phyloP scores from a whole-genome alignment of 2,329 filamentous ascomycete genomes.

The Ceratocystis albifundus region DNA sequence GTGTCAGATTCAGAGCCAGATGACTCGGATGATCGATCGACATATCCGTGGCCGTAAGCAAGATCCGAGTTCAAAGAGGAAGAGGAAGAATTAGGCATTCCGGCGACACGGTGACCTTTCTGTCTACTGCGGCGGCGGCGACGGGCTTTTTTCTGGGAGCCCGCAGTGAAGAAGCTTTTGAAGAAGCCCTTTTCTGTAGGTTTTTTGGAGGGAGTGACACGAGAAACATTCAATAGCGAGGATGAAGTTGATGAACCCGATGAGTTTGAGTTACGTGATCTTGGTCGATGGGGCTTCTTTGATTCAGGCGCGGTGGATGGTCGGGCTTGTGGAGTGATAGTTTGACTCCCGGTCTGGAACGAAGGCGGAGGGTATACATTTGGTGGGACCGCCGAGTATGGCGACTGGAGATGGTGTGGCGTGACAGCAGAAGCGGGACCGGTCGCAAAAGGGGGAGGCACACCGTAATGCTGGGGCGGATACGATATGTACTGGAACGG shows the following conservation, averaged over 20 bases:
- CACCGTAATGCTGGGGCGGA: slow-evolving; percentile 13
- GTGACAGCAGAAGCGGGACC: not conserved
- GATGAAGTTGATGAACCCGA: slow-evolving; percentile 43
- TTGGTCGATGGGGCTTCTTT: slow-evolving; percentile 9
- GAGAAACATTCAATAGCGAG: slow-evolving; percentile 56
- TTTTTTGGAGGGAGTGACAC: slow-evolving; percentile 37
- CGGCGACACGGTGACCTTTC: slow-evolving; percentile 43
- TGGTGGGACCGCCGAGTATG: slow-evolving; percentile 13
- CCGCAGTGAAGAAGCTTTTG: slow-evolving; percentile 50
- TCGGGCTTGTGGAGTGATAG: not conserved
- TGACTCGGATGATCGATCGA: slow-evolving; percentile 31
- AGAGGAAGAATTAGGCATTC: slow-evolving; percentile 51
- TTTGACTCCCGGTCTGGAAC: slow-evolving; percentile 13
- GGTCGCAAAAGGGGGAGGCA: not conserved
- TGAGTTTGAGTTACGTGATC: slow-evolving; percentile 28
- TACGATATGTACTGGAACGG: slow-evolving; percentile 19
- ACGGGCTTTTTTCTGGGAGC: slow-evolving; percentile 38
- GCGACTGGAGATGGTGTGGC: slow-evolving; percentile 19
- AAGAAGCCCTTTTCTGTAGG: slow-evolving; percentile 42
- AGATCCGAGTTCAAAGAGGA: slow-evolving; percentile 58
- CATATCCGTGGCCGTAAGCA: slow-evolving; percentile 53
- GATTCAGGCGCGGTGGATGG: not conserved
- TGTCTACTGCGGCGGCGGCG: slow-evolving; percentile 30
- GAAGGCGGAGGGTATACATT: slow-evolving; percentile 14
- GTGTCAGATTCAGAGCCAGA: slow-evolving; percentile 20